Conservation (phyloP, 148 eudicot genomes). For the Cornus suecica region DNA sequence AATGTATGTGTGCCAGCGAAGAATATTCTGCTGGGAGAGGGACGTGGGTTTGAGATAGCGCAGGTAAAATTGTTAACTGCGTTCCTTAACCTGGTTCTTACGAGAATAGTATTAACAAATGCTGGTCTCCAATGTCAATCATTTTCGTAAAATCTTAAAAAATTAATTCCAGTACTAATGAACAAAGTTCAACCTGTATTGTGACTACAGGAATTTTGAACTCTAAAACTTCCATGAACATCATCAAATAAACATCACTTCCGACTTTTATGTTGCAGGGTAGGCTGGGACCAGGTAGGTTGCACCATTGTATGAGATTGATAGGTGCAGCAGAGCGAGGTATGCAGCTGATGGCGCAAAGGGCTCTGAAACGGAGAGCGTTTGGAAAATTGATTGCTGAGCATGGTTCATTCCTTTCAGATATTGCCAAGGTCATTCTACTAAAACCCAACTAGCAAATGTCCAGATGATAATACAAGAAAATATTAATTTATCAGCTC, state of each 20-base stretch:
- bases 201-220: neutral
- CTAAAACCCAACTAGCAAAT: neutral
- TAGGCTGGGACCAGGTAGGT: conserved; percentile 94
- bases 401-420: conserved; percentile 92
- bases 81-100: neutral
- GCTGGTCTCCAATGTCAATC: neutral
- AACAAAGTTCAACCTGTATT: neutral
- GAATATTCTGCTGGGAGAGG: conserved; percentile 90
- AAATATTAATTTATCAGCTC: neutral
- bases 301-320: conserved; percentile 97
- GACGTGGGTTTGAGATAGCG: conserved; percentile 96
- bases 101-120: neutral
- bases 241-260: neutral
- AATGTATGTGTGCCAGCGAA: conserved; percentile 80
- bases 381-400: conserved; percentile 90
- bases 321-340: conserved; percentile 97
- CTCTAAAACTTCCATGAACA: neutral
- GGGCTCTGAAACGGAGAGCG: conserved; percentile 79
- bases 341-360: conserved; percentile 86
- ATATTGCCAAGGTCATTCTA: conserved; percentile 68
- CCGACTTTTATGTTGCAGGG: conserved; percentile 44
- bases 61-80: conserved; percentile 48
- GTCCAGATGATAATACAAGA: neutral
- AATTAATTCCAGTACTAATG: neutral
- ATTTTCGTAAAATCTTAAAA: neutral